Percentiles rank a stretch among this genome's conserved stretches.
Conservation (phyloP, 2,329 filamentous ascomycete genomes). For the Myriosclerotinia curreyana region DNA sequence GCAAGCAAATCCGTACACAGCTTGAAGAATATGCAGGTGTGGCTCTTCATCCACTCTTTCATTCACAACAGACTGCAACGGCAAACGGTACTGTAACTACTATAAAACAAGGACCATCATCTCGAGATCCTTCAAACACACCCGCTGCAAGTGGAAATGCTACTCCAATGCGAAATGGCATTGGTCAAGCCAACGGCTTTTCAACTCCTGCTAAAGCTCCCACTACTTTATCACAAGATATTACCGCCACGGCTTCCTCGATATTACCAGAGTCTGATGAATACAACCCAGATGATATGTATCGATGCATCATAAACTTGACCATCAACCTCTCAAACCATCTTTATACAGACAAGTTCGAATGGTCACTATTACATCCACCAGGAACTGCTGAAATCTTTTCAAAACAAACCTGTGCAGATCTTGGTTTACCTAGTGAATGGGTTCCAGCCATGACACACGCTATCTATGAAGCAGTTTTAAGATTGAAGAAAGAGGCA, state of each 20-base stretch:
- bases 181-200: constrained; percentile 42
- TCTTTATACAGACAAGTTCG: constrained; percentile 94
- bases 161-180: constrained; percentile 55
- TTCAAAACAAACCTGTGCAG: constrained; percentile 86
- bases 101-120: constrained; percentile 33
- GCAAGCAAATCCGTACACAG: constrained; percentile 90
- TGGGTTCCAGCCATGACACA: constrained; percentile 95
- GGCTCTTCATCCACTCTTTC: constrained; percentile 88
- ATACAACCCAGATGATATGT: constrained; percentile 88
- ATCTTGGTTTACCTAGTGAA: constrained; percentile 83
- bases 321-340: constrained; percentile 90
- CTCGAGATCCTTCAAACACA: constrained; percentile 44
- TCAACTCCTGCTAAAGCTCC: constrained; percentile 50
- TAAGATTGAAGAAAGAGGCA: constrained; percentile 92
- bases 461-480: constrained; percentile 91
- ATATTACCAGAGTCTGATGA: constrained; percentile 65
- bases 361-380: constrained; percentile 92
- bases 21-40: constrained; percentile 95
- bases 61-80: constrained; percentile 48
- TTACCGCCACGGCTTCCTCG: constrained; percentile 68
- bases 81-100: constrained; percentile 39
- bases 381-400: constrained; percentile 90
- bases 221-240: constrained; percentile 43
- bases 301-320: constrained; percentile 86
- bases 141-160: constrained; percentile 51